Evolutionary conservation across 2,329 filamentous ascomycete genomes (phyloP).

Genomic region (Bipolaris oryzae): DNA sequence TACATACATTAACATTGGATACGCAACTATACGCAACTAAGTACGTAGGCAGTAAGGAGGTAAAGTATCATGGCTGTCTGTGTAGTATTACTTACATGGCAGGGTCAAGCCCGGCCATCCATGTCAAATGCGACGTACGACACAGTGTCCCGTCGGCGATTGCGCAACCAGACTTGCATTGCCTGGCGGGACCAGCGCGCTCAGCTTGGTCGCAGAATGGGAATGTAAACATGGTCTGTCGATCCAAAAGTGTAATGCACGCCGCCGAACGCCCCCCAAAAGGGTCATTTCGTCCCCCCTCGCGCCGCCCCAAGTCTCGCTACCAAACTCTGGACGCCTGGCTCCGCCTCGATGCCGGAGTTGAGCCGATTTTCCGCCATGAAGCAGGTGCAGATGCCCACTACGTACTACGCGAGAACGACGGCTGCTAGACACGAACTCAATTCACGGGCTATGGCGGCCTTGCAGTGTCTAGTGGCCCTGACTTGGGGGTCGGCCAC

Average conservation of each 20-base stretch:
- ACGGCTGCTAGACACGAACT: constrained; percentile 6
- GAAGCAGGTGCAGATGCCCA: background rate
- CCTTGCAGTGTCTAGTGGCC: constrained; percentile 2
- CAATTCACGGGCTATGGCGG: constrained; percentile 1
- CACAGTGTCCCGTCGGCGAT: constrained; percentile 26
- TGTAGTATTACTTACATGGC: background rate
- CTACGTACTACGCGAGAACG: background rate
- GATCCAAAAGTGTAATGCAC: constrained; percentile 8
- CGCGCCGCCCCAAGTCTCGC: background rate
- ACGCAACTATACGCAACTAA: background rate
- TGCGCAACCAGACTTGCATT: constrained; percentile 28
- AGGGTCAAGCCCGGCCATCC: constrained; percentile 5
- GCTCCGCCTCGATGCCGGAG: background rate
- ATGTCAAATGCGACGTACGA: constrained; percentile 2
- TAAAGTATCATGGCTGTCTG: background rate
- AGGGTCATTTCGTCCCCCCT: constrained; percentile 5
- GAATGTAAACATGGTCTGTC: constrained; percentile 1
- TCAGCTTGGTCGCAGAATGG: constrained; percentile 2
- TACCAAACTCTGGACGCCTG: constrained; percentile 3
- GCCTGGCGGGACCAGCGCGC: constrained; percentile 8
- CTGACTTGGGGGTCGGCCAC: background rate
- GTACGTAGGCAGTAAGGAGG: background rate
- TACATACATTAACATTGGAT: background rate
- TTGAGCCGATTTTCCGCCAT: constrained; percentile 9
- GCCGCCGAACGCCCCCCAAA: constrained; percentile 12